Evolutionary conservation across 1,284 basidiomycete species (phyloP), one percentile per base, ranked within the genome.

Genomic region (Rhodotorula mucilaginosa): DNA sequence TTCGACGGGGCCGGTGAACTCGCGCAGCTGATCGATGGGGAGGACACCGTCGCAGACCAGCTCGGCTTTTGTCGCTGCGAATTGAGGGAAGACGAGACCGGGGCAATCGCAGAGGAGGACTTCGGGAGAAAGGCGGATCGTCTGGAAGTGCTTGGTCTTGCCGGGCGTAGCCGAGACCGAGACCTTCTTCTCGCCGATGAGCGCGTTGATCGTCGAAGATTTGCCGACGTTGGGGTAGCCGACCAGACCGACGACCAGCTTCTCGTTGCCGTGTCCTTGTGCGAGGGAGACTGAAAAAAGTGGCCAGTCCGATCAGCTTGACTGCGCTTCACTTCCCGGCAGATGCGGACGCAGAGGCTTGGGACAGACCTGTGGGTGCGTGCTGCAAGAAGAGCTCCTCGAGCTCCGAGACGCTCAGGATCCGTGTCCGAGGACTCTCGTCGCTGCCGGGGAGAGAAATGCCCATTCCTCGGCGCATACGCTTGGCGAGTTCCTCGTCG

Each of bases 71-170:
- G 93, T 97, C 49, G 91, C 93, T 10, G 95, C 91, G 81, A 99
- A 99, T 79, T 99, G 97, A 10, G 97, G 97, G 81, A 99, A 99
- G 23, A 99, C 97, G 44, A 99, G 85, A 83, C 97, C 97, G 19
- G 97, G 97, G 83, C 97, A 99, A 84, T 99, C 97, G 79, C 96
- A 99, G n/a, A 99, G 87, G 19, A 92, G 86, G 62, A 98, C 90
- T 5, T 87, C 85, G 44, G 91, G 87, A 0, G 94, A 94, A 39
- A 99, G 86, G 75, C 94, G 88, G 74, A 98, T 94, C 0, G 97
- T 99, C 83, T 99, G 97, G 84, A 99, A 98, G 82, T 99, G 97
- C 81, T 99, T 99, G 46, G 97, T 99, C 82, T 99, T 98, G 76
- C 97, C 95, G 0, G 97, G 97, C 0, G 96, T 99, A 0, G 94